Base-by-base conservation (phyloP, 2,329 filamentous ascomycete genomes). In the Colletotrichum gigasporum region DNA sequence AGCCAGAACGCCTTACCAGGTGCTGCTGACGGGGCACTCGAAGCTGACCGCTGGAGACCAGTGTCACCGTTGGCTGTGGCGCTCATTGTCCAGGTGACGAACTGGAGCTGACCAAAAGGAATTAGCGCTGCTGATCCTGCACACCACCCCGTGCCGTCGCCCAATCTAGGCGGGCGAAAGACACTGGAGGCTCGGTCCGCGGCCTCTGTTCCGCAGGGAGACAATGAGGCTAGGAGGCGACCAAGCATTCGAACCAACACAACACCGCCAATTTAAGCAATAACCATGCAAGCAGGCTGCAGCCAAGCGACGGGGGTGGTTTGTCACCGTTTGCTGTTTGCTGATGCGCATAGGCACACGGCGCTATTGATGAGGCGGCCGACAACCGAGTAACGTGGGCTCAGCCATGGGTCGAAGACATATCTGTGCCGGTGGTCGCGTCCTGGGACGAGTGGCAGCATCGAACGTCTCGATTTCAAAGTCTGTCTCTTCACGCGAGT, bases 41-140 rank as follows among this genome's bases (percentile, higher is more conserved):
- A 24, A 28, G 39, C 39, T 22, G 28, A 32, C 8, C 22, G 10
- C 24, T 14, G 11, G 10, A 16, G 16, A 1, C 14, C 8, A 8
- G 28, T 44, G 26, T 34, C 28, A 9, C 39, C 4, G 52, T 30
- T 55, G 52, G 28, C 26, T 26, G 52, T 55, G 52, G 52, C 52
- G 11, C 16, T 14, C 6, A 30, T 12, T 26, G 52, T 45, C 20
- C 52, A 55, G 37, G 52, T 55, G 52, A 55, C 39, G 30, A n/a
- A n/a, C 9, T 8, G 24, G 2, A 26, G 28, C 39, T 45, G 52
- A 35, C 52, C 39, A 54, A 28, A 24, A 34, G 28, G 28, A 24
- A 24, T 22, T 55, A 45, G 52, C 52, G 52, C 28, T n/a, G 26
- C 39, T 45, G 52, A 55, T 55, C 52, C 28, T 45, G 52, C 52